These are phyloP conservation scores for Sonneratia caseolaris DNA, from an alignment of 345 rosid species.

Conservation along the genomic window DNA sequence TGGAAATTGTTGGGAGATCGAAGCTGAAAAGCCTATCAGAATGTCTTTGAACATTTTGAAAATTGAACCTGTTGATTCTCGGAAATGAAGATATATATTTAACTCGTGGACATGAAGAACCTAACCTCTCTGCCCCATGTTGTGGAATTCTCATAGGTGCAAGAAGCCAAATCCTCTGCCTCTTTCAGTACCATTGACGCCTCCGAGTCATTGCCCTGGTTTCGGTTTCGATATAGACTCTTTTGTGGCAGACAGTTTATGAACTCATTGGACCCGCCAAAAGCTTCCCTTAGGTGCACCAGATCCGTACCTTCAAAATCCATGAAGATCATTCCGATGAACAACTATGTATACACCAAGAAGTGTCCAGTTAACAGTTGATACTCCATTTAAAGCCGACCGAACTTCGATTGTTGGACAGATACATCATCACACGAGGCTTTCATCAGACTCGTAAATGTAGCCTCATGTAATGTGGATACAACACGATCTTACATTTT, in stretches of 20 bases:
- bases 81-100: not conserved
- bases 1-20: too few species aligned
- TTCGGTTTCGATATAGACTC: not conserved
- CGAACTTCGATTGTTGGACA: too few species aligned
- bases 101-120: not conserved
- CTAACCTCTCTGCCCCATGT: slow-evolving; percentile 37
- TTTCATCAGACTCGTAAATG: too few species aligned
- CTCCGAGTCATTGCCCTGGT: not conserved
- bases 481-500: too few species aligned
- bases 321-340: not conserved
- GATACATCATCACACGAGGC: too few species aligned
- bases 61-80: not conserved
- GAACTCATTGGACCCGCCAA: slow-evolving; percentile 29
- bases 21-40: too few species aligned
- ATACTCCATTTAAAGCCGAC: too few species aligned
- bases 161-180: slow-evolving; percentile 19
- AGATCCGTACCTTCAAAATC: not conserved
- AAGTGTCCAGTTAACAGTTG: too few species aligned
- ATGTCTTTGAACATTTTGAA: not conserved
- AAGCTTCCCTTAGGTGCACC: slow-evolving; percentile 6
- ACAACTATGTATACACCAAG: too few species aligned
- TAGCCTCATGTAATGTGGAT: too few species aligned
- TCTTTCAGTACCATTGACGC: slow-evolving; percentile 8
- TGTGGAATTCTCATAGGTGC: slow-evolving; percentile 21
- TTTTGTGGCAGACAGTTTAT: slow-evolving; percentile 11